Conservation (phyloP, 192 early-diverging fungal species). For the Geranomyces variabilis region DNA sequence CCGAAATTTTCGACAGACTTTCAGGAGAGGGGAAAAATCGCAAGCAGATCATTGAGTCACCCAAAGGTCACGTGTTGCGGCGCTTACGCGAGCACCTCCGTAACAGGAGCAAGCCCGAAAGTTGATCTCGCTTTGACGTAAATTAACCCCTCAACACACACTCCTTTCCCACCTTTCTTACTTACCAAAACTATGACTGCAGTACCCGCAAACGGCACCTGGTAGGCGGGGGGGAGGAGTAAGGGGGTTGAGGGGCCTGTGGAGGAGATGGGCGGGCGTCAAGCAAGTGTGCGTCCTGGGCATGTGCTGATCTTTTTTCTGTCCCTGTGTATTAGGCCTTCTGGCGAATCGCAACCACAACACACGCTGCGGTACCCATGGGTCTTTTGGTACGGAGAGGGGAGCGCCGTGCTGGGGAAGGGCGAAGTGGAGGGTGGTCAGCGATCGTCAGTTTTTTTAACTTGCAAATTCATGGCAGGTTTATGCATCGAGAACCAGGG, state of each 20-base stretch:
- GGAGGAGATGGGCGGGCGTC: background rate
- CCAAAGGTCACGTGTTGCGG: too few relatives aligned
- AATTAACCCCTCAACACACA: too few relatives aligned
- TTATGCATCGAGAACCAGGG: slow-evolving; percentile 88
- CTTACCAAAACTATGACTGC: slow-evolving; percentile 3
- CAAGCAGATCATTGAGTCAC: too few relatives aligned
- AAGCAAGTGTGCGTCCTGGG: background rate
- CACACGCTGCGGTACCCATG: slow-evolving; percentile 80
- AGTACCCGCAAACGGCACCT: slow-evolving; percentile 12
- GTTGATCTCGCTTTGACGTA: too few relatives aligned
- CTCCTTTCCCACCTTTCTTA: too few relatives aligned
- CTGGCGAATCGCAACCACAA: background rate
- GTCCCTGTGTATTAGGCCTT: background rate
- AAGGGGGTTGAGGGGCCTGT: background rate
- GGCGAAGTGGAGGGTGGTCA: too few relatives aligned
- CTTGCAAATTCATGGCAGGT: slow-evolving; percentile 40
- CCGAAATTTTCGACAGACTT: too few relatives aligned
- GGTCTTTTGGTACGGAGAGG: slow-evolving; percentile 74
- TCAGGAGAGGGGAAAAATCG: too few relatives aligned
- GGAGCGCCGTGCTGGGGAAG: background rate
- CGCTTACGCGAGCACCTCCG: too few relatives aligned
- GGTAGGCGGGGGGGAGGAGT: slow-evolving; percentile 5
- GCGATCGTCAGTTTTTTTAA: too few relatives aligned
- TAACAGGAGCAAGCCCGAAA: too few relatives aligned
- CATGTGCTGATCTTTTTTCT: background rate